These are phyloP conservation scores for Yarrowia deformans DNA, from an alignment of 805 yeast genomes.

Conservation along the genomic window DNA sequence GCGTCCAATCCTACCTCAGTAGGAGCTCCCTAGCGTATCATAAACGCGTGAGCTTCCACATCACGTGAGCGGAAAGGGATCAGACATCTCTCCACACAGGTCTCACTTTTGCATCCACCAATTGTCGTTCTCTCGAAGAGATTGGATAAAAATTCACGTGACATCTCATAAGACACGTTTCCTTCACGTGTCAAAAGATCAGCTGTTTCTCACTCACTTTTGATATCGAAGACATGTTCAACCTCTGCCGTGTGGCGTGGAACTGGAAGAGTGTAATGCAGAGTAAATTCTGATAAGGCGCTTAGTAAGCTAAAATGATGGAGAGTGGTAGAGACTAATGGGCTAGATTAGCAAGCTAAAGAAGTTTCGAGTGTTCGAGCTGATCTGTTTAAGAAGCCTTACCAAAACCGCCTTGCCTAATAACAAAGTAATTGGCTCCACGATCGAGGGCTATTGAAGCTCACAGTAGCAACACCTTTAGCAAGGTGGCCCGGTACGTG, in stretches of 20 bases:
- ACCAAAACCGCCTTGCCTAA: too few species aligned
- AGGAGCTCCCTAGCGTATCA: too few species aligned
- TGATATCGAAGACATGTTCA: conserved; percentile 20
- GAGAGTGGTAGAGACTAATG: background rate
- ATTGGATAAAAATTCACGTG: background rate
- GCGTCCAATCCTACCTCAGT: too few species aligned
- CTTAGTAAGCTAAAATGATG: background rate
- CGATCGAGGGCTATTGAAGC: too few species aligned
- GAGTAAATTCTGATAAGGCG: conserved; percentile 10
- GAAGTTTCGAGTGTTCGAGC: too few species aligned
- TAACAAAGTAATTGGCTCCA: too few species aligned
- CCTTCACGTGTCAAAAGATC: background rate
- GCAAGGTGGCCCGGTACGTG: too few species aligned
- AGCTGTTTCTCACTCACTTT: conserved; percentile 13
- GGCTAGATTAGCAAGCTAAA: too few species aligned
- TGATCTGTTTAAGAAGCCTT: too few species aligned
- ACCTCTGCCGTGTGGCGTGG: conserved; percentile 3
- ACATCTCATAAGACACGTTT: background rate
- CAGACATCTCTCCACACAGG: background rate
- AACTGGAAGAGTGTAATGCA: conserved; percentile 17
- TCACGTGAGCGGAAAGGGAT: too few species aligned
- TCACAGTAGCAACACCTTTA: too few species aligned
- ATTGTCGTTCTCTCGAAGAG: background rate
- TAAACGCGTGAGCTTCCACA: too few species aligned
- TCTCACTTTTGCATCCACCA: background rate